Conservation (phyloP, 257 asterid species). For the Solanum chiquidenum region DNA sequence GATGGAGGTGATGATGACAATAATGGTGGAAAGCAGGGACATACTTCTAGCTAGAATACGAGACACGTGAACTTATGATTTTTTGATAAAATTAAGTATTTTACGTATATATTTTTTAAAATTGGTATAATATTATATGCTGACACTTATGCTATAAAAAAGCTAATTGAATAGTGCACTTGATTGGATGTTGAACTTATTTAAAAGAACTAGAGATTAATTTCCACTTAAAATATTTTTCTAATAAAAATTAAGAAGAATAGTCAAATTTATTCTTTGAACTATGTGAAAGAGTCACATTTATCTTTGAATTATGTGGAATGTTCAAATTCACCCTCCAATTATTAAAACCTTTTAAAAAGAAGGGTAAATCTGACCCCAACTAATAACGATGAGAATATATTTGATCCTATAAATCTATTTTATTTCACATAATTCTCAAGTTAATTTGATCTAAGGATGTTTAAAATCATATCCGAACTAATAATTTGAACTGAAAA, state of each 20-base stretch:
- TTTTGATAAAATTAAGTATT: too few relatives aligned
- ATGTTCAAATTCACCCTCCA: background rate
- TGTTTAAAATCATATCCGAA: background rate
- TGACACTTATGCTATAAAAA: too few relatives aligned
- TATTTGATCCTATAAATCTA: background rate
- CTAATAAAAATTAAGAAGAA: too few relatives aligned
- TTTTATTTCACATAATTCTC: background rate
- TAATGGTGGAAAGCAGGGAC: too few relatives aligned
- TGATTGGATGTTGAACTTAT: too few relatives aligned
- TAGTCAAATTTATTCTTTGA: background rate
- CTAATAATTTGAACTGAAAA: fast-evolving
- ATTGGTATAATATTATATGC: too few relatives aligned
- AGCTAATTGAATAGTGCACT: too few relatives aligned
- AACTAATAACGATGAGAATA: background rate
- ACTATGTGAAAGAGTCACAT: background rate
- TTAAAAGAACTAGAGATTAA: too few relatives aligned
- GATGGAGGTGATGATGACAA: background rate
- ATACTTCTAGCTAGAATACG: too few relatives aligned
- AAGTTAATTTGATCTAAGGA: background rate
- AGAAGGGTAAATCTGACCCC: fast-evolving
- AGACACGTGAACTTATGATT: background rate
- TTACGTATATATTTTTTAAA: too few relatives aligned
- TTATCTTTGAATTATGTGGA: background rate
- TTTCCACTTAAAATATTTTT: too few relatives aligned
- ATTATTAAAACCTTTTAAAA: background rate